Base-by-base conservation (phyloP, 139 green algal species). In the Micractinium sp. region DNA sequence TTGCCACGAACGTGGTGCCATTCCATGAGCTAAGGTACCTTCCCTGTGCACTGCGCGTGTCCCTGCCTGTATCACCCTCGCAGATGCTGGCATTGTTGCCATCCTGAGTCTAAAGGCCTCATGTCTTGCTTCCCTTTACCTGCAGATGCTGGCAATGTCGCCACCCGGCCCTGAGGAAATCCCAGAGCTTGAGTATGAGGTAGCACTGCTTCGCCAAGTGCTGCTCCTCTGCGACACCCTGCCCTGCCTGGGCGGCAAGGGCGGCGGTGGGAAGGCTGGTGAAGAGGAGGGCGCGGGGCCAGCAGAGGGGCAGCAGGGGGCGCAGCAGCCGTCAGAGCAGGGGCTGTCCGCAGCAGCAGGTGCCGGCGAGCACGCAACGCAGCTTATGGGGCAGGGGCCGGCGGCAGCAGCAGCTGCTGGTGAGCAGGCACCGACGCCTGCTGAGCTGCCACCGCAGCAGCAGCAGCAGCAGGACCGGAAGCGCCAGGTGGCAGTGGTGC, bases 171-270 rank as follows among this genome's bases (percentile, higher is more conserved):
- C 78, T 4, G 78, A 85, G 19, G 23, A 19, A 5, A 2, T 90
- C 31, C 41, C 81, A 14, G 39, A 14, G 12, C 86, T 92, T 29
- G 35, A 77, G 14, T 67, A 69, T 27, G 90, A 92, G 86, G n/a
- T 92, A 35, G 67, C n/a, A 27, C 66, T 89, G 53, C 86, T 92
- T 69, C 61, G 85, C 25, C 38, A 74, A 38, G 90, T 81, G 18
- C 29, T 92, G 47, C 80, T 29, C 20, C 80, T 92, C 15, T 92
- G 90, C 16, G 82, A 92, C 35, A 31, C 66, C 14, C 47, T 92
- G 81, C 86, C 87, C 25, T 86, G 78, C 85, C 38, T 38, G 35
- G 53, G 53, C 63, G 63, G 63, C 38, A 27, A 22, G 12, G n/a
- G 69, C 69, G 47, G 47, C 47, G 47, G 47, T 5, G 47, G 47